phyloP scores from a whole-genome alignment of 257 asterid genomes.

The Przewalskia tangutica region DNA sequence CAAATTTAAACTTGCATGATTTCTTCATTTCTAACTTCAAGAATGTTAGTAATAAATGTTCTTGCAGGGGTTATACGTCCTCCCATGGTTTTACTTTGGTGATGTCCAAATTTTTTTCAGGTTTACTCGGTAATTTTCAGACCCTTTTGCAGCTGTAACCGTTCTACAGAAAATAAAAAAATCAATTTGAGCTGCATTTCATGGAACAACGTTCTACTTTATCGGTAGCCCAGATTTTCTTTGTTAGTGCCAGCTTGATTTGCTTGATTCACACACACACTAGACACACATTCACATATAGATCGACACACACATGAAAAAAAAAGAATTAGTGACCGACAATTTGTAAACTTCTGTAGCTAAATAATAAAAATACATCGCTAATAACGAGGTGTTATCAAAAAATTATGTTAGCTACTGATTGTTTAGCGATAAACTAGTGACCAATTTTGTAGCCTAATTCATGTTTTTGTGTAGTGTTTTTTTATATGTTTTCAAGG shows the following conservation, averaged over 20 bases:
- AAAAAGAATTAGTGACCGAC: too few species aligned
- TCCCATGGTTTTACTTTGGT: not conserved
- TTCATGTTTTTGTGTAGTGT: too few species aligned
- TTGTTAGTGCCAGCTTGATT: not conserved
- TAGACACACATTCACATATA: not conserved
- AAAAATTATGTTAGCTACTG: not conserved
- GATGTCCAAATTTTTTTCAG: not conserved
- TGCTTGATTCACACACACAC: not conserved
- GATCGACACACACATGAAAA: not conserved
- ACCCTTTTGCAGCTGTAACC: not conserved
- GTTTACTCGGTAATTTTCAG: not conserved
- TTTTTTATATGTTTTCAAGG: not conserved
- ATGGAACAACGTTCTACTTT: not conserved
- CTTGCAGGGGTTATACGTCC: not conserved
- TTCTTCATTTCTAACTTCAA: too few species aligned
- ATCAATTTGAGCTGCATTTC: not conserved
- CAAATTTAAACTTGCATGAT: not conserved
- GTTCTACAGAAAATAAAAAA: not conserved
- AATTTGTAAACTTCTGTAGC: not conserved
- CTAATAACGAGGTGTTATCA: not conserved
- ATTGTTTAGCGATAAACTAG: too few species aligned
- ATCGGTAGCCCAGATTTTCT: not conserved
- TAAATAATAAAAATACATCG: not conserved
- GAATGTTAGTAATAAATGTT: not conserved
- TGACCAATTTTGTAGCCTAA: too few species aligned